Base-by-base conservation (phyloP, 2,329 filamentous ascomycete species). In the Sporothrix brasiliensis region DNA sequence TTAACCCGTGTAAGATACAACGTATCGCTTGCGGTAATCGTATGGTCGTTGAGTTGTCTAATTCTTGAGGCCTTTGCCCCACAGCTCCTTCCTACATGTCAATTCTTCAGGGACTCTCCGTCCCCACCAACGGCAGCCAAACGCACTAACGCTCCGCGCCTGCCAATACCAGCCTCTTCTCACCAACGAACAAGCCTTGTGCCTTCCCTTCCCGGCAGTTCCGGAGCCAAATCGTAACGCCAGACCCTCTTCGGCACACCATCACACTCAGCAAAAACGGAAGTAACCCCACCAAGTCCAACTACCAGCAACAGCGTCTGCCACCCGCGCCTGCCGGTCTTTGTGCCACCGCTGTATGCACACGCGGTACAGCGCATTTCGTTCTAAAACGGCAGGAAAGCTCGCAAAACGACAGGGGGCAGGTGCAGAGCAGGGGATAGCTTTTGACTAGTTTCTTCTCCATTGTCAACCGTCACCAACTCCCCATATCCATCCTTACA, bases 191-290 rank as follows among this genome's bases (percentile, higher is more conserved):
- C 47, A 27, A 61, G 39, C 58, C 58, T 21, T 61, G 56, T 14
- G 5, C 56, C 19, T 21, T 24, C 41, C 44, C 61, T 65, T 65
- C 44, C 61, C 61, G 61, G 44, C 61, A 65, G 24, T 65, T 50
- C 61, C 61, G 61, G 24, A 50, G 50, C 44, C 24, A 50, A 41
- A 41, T 50, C 44, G 24, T 44, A n/a, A 39, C 7, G 14, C 39
- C 24, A 27, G 21, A 2, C 56, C 13, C 21, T 13, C 13, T 44
- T 61, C 44, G 44, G 58, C 58, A 47, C 58, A 61, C 58, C 54
- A 34, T 19, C 10, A 58, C 39, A 61, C 39, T 61, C 56, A 61
- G 60, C 41, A 65, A 47, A 49, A 14, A 2, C 27, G 24, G 41
- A 30, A 49, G 19, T n/a, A 65, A 19, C 58, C 41, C 60, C 60